Base-by-base conservation (phyloP, 345 rosid genomes). In the Moringa oleifera region DNA sequence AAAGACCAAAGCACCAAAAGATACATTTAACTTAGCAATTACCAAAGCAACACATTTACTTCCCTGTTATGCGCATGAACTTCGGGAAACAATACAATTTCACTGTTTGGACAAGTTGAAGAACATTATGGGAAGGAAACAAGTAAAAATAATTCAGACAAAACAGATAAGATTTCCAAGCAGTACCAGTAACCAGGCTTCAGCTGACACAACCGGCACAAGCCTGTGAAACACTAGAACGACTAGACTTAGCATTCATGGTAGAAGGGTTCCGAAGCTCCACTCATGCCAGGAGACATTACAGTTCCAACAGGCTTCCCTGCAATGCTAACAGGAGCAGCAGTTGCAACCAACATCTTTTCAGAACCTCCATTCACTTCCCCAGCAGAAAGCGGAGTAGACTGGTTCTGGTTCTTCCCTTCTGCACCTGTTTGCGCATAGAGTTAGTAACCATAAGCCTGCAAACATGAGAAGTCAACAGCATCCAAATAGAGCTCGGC, bases 101-200 rank as follows among this genome's bases (percentile, higher is more conserved):
- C 13, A 59, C 21, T 1, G 37, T 19, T 20, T 47, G 23, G 41
- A 24, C 45, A 55, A 49, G 65, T 53, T 19, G 0, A n/a, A 24
- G 22, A 15, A 50, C 28, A 2, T 41, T 7, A 11, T 33, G 18
- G 31, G 25, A 19, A 41, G 33, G 1, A 25, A 2, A 45, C 55
- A 20, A 23, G 24, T 17, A 19, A 16, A 47, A 25, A 25, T 41
- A 47, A 61, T 20, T 41, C 47, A 41, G 13, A 41, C 1, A 62
- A 5, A 23, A 3, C 11, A 41, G 52, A 17, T n/a, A 50, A n/a
- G n/a, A 41, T 56, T 47, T 22, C 28, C 62, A 57, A 41, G 61
- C 21, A 51, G 49, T 79, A 90, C 99, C 88, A 83, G 95, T 62
- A 78, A 52, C 96, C 97, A 84, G 66, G 79, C 45, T 78, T 94